Base-by-base conservation (phyloP, 1,284 basidiomycete genomes). In the Ustilago hordei region DNA sequence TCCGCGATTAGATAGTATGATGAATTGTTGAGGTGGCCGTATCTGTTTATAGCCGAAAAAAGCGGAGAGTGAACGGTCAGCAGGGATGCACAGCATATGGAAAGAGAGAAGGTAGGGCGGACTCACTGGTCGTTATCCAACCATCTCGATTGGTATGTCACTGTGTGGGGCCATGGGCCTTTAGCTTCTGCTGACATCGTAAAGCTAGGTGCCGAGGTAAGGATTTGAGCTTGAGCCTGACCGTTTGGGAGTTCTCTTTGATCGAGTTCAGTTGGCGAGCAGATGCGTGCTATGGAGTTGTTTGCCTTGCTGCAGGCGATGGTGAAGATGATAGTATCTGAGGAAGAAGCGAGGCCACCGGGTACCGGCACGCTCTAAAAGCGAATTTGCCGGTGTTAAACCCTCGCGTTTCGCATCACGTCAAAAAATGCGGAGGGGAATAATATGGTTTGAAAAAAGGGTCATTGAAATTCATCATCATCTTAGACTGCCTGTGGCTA, bases 1-100 rank as follows among this genome's bases (percentile, higher is more conserved):
- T 81, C 80, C 4, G 75, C 70, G 3, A 81, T 55, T 8, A 78
- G 66, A 59, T 79, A 79, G 64, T 79, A 81, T 0, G 68, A 56
- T 13, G 73, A 69, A 57, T 81, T 81, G 75, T 81, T 81, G 9
- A 81, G 64, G 48, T 81, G 80, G 8, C 77, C 77, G 32, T 81
- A 81, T 38, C 72, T 78, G 47, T 12, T n/a, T 8, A 9, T 9
- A 19, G 6, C 8, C 17, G 28, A 60, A 60, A 6, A 36, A 19
- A 17, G 31, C 17, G 35, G 32, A 8, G 38, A 55, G n/a, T 47
- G 17, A 11, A 39, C 31, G 17, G 39, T 15, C 38, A 57, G n/a
- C n/a, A n/a, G 34, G 19, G 36, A 9, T 32, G 7, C n/a, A 8
- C 17, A 19, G 48, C n/a, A 23, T 23, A 19, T 4, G 15, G 6